A percentile compares a stretch with the other conserved stretches of the same genome.
These are phyloP conservation scores for Lipomyces spencermartinsiae DNA, from an alignment of 805 yeast species.

Conservation along the genomic window DNA sequence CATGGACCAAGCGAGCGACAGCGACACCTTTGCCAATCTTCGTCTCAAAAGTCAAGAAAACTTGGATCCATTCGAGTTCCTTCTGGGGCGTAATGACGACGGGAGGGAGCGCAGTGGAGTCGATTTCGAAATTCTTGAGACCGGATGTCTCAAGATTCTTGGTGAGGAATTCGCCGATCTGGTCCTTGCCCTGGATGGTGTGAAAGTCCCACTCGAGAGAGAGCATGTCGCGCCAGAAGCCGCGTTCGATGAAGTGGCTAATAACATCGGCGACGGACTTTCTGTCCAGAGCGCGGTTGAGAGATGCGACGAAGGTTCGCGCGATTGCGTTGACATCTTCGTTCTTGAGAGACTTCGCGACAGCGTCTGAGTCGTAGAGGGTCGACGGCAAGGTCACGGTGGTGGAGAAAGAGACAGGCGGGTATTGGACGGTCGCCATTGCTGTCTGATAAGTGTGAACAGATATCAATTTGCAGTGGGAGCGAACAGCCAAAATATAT, in stretches of 20 bases:
- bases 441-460: not conserved
- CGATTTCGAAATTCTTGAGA: slow-evolving; percentile 45
- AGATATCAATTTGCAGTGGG: too few species aligned
- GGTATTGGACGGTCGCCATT: not conserved
- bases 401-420: slow-evolving; percentile 6
- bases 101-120: slow-evolving; percentile 45
- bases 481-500: not conserved
- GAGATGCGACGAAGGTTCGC: slow-evolving; percentile 5
- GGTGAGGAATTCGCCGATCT: slow-evolving; percentile 41
- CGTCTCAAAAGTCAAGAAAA: slow-evolving; percentile 46
- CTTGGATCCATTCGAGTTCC: slow-evolving; percentile 48
- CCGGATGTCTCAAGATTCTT: slow-evolving; percentile 38
- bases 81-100: slow-evolving; percentile 45
- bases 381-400: not conserved
- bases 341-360: not conserved
- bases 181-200: slow-evolving; percentile 46
- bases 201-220: slow-evolving; percentile 47
- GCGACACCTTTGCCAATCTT: slow-evolving; percentile 49
- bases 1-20: slow-evolving; percentile 44
- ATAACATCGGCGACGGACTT: slow-evolving; percentile 9
- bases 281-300: slow-evolving; percentile 15
- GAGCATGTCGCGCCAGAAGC: slow-evolving; percentile 51
- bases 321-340: slow-evolving; percentile 12
- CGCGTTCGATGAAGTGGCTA: slow-evolving; percentile 11
- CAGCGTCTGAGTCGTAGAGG: slow-evolving; percentile 4